Evolutionary conservation across 176 grass and related monocot species (phyloP).

Genomic region (Triticum urartu): DNA sequence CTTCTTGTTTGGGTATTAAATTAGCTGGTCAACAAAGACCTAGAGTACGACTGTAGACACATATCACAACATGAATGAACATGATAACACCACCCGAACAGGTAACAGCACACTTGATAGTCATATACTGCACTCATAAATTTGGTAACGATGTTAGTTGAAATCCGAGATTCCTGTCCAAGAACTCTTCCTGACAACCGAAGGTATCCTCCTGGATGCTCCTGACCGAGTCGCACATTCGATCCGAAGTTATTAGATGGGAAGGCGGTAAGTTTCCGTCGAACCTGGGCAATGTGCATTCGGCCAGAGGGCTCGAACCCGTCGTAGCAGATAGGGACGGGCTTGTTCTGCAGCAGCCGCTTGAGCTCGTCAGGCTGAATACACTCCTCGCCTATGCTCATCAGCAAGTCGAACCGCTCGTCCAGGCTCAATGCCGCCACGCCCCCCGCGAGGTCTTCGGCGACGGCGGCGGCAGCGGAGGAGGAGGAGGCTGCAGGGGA

Average conservation of each 20-base stretch:
- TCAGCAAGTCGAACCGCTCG: conserved; percentile 56
- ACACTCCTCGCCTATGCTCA: conserved; percentile 84
- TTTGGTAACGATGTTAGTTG: neutral
- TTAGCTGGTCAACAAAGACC: neutral
- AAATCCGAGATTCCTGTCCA: neutral
- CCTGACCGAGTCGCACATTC: neutral
- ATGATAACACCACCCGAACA: neutral
- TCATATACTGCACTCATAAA: neutral
- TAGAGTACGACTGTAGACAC: neutral
- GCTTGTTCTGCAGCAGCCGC: conserved; percentile 58
- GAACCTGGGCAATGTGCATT: conserved; percentile 86
- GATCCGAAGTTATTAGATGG: neutral
- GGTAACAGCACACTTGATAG: neutral
- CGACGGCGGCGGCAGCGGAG: neutral
- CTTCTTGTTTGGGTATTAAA: no score
- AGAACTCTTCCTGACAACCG: neutral
- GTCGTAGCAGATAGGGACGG: conserved; percentile 74
- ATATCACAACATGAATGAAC: neutral
- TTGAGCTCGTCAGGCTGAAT: conserved; percentile 73
- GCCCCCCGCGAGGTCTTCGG: neutral
- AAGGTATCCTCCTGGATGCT: neutral
- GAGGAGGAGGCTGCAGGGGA: neutral
- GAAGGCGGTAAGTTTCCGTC: neutral
- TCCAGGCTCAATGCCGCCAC: conserved; percentile 29
- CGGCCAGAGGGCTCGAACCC: conserved; percentile 80